Evolutionary conservation across 352 stramenopile genomes (phyloP), one percentile per base, ranked within the genome.

Genomic region (Globisporangium perplexum): DNA sequence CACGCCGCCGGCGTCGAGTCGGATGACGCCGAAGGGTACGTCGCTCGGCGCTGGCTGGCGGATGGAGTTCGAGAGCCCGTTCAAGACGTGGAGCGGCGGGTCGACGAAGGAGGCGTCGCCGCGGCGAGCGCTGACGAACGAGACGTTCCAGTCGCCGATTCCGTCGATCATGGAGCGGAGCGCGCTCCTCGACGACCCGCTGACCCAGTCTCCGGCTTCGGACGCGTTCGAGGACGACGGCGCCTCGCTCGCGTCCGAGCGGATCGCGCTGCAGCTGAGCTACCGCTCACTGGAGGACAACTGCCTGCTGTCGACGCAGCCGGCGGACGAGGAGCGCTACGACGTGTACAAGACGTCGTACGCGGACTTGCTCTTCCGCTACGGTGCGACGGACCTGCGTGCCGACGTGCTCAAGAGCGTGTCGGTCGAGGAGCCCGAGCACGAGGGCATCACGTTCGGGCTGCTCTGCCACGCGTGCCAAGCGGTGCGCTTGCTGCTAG

Each of bases 291-390:
- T 50, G 6, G 72, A 74, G 7, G 60, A 75, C 24, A 74, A 80
- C 7, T 62, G 56, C 36, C 44, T 92, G 41, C 62, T 92, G 22
- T 88, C 80, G 22, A 63, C 61, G 1, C 52, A 72, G n/a, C 60
- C 65, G 7, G 59, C 72, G 20, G 79, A 90, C 36, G 60, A 83
- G 35, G 66, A 68, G 15, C 77, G 77, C 14, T 93, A 94, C 50
- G 82, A 91, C 35, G 47, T 69, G n/a, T 95, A 95, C 65, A 93
- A 93, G 58, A 62, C 77, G 11, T 68, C 79, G 46, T 93, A 95
- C 57, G 84, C 79, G 1, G 82, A 92, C 42, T 54, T 95, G 47
- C 59, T 95, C 20, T 92, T 93, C 43, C 82, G 75, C 24, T 90
- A 93, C 53, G 84, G 84, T 2, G 84, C 84, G 2, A 76, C 88